Evolutionary conservation across 257 asterid species (phyloP).

Genomic region (Solanum chiquidenum): DNA sequence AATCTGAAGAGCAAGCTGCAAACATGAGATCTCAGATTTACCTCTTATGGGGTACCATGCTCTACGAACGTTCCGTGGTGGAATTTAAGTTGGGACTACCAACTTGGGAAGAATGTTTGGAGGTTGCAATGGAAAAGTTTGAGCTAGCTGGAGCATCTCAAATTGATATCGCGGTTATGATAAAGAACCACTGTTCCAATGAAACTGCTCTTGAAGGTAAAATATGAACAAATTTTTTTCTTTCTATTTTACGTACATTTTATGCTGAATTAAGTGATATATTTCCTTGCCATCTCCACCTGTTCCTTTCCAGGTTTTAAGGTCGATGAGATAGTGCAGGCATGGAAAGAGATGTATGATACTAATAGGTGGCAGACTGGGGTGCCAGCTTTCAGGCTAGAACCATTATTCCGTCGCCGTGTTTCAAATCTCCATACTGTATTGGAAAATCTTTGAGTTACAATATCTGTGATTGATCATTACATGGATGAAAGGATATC

Average conservation of each 20-base stretch:
- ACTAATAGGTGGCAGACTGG: slow-evolving; percentile 76
- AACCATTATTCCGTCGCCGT: slow-evolving; percentile 72
- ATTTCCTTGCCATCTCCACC: background rate
- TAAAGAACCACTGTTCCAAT: slow-evolving; percentile 93
- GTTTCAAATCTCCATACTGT: slow-evolving; percentile 61
- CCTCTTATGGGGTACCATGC: slow-evolving; percentile 83
- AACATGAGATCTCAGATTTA: slow-evolving; percentile 72
- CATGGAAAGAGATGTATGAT: slow-evolving; percentile 97
- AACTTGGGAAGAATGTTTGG: slow-evolving; percentile 92
- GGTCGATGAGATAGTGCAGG: slow-evolving; percentile 94
- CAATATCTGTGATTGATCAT: background rate
- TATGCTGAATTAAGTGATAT: background rate
- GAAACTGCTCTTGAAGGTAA: slow-evolving; percentile 89
- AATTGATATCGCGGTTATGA: slow-evolving; percentile 84
- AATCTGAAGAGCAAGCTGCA: slow-evolving; percentile 58
- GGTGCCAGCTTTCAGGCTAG: slow-evolving; percentile 57
- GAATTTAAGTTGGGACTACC: slow-evolving; percentile 79
- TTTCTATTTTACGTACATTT: background rate
- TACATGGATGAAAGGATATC: background rate
- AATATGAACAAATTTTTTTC: background rate
- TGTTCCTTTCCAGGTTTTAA: slow-evolving; percentile 50
- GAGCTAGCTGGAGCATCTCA: slow-evolving; percentile 78
- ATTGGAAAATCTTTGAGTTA: slow-evolving; percentile 48
- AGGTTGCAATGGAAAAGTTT: slow-evolving; percentile 88
- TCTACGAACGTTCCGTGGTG: slow-evolving; percentile 85